phyloP scores from a whole-genome alignment of 345 rosid species.

The Populus alba region DNA sequence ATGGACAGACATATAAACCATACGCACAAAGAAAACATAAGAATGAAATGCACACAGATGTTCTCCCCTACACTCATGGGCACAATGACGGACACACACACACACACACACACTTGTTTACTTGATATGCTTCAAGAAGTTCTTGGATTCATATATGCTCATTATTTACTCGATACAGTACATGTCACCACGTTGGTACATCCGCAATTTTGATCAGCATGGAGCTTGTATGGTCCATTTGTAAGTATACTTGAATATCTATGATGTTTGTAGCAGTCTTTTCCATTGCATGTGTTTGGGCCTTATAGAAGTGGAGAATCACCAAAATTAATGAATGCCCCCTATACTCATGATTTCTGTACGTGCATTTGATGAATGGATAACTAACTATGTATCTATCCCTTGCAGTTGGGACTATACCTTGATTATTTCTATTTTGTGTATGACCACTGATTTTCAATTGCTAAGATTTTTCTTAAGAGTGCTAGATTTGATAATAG shows the following conservation, averaged over 20 bases:
- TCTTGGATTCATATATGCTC: not conserved
- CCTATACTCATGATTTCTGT: not conserved
- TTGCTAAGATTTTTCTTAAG: not conserved
- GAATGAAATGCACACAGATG: no score
- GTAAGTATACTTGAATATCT: conserved; percentile 45
- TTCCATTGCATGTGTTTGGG: conserved; percentile 3
- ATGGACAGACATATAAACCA: not conserved
- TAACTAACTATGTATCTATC: not conserved
- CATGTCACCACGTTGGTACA: conserved; percentile 92
- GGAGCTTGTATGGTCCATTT: conserved; percentile 78
- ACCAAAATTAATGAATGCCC: not conserved
- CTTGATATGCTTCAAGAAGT: not conserved
- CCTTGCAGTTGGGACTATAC: not conserved
- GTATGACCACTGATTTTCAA: not conserved
- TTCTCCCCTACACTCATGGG: not conserved
- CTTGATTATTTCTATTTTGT: not conserved
- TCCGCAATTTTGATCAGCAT: conserved; percentile 60
- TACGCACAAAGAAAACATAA: not conserved
- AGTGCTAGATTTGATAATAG: not conserved
- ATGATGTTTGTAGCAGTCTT: conserved; percentile 4
- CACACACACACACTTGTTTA: not conserved
- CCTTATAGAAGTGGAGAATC: not conserved
- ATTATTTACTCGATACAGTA: conserved; percentile 36
- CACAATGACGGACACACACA: no score
- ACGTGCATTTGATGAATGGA: not conserved